Evolutionary conservation across 176 grass and related monocot species (phyloP), one percentile per base, ranked within the genome.

Genomic region (Juncus effusus): DNA sequence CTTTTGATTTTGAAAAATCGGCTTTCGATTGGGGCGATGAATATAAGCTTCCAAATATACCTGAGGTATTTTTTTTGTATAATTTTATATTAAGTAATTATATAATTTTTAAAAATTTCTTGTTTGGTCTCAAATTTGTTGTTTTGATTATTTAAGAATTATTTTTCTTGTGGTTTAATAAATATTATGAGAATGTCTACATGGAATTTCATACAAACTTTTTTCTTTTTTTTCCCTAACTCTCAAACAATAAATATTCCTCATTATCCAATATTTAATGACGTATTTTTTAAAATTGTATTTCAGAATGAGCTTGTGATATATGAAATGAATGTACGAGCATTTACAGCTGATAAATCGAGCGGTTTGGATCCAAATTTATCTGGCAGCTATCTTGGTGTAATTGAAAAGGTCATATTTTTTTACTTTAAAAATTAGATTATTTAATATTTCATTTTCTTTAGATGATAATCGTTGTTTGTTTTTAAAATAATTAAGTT

Each of bases 321-420:
- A 82, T 99, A 99, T 80, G 94, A 99, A 82, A 99, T 99, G 94
- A 99, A 89, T 67, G 85, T 90, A 57, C 85, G 85, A 16, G 78
- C 80, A 69, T 99, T 90, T 78, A 99, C 94, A n/a, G 80, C 65
- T 69, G 88, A 99, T 14, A 76, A 87, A 11, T 90, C 85, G 35
- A 99, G 94, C 59, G 70, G 58, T 14, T 63, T 99, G 78, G 75
- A 80, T 73, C 47, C 64, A 67, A 69, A 65, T 62, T 59, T 87
- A 80, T 40, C 88, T 53, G 88, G 94, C 52, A 99, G 88, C 73
- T 99, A 99, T 74, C 88, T 99, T 63, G 94, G 88, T 76, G 69
- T 93, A 40, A 99, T 99, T 59, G 83, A 99, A 44, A 99, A 93
- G 77, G 94, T 99, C 82, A 78, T 71, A 2, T 60, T 62, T 59